A percentile compares a stretch with the other conserved stretches of the same genome.
Evolutionary conservation across 179 eudicot species (phyloP).

Genomic region (Spinacia oleracea): DNA sequence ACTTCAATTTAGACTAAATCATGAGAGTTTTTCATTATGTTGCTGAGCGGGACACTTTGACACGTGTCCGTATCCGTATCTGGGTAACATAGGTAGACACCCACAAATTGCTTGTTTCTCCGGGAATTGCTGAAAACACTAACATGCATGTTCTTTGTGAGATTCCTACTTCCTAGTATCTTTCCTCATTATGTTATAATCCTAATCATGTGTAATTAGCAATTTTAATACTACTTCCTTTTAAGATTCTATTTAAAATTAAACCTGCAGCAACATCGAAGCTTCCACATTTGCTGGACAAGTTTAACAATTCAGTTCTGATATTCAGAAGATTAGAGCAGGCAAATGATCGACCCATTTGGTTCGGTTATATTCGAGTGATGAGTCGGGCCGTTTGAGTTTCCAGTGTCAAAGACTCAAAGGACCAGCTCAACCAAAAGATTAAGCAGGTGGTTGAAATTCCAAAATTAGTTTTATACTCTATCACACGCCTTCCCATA

Average conservation of each 20-base stretch:
- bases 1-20: no score
- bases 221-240: background rate
- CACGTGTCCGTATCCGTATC: no score
- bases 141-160: slow-evolving; percentile 20
- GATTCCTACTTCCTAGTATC: slow-evolving; percentile 21
- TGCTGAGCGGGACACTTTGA: no score
- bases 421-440: no score
- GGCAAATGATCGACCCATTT: background rate
- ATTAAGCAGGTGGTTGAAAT: no score
- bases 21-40: no score
- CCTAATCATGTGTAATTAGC: slow-evolving; percentile 12
- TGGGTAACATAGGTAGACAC: no score
- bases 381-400: no score
- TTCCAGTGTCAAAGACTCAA: no score
- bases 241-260: background rate
- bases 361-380: no score
- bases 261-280: background rate
- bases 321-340: background rate
- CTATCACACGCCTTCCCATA: no score
- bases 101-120: slow-evolving; percentile 10
- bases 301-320: background rate
- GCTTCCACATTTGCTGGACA: slow-evolving; percentile 7
- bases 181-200: slow-evolving; percentile 3
- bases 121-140: slow-evolving; percentile 7
- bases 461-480: no score